phyloP scores from a whole-genome alignment of 2,329 filamentous ascomycete species.

The Diaporthe citrichinensis region DNA sequence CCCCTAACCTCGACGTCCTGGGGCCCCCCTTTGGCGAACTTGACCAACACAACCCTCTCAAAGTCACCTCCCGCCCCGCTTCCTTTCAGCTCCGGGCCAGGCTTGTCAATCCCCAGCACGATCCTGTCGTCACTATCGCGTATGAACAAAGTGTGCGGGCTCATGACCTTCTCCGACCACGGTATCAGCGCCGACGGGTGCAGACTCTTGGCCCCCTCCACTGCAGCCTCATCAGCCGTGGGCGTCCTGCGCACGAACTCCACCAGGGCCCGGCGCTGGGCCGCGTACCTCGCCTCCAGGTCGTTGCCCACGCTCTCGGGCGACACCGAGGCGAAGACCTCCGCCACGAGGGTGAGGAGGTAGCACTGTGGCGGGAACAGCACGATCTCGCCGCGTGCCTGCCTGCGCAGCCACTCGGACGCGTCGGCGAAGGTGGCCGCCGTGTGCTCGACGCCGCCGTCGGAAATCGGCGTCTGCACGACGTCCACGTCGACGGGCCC shows the following conservation, averaged over 20 bases:
- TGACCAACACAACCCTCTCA: constrained; percentile 71
- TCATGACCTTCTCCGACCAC: constrained; percentile 75
- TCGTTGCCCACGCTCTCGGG: constrained; percentile 45
- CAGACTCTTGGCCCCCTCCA: constrained; percentile 51
- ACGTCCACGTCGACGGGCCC: constrained; percentile 61
- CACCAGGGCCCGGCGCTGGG: constrained; percentile 67
- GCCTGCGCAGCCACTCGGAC: constrained; percentile 76
- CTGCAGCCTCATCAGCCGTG: constrained; percentile 46
- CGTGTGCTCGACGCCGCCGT: constrained; percentile 73
- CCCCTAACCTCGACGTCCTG: constrained; percentile 66
- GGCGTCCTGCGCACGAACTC: constrained; percentile 64
- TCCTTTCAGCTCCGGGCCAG: constrained; percentile 67
- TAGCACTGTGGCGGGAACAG: constrained; percentile 93
- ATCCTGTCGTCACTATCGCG: constrained; percentile 60
- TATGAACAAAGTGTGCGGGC: constrained; percentile 64
- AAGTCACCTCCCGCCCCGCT: constrained; percentile 67
- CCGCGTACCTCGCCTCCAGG: constrained; percentile 53
- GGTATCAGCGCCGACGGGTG: constrained; percentile 62
- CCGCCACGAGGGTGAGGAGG: constrained; percentile 72
- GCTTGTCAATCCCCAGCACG: constrained; percentile 70
- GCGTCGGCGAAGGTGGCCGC: constrained; percentile 84
- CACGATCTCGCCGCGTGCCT: constrained; percentile 77
- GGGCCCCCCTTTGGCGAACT: constrained; percentile 66
- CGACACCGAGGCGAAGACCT: constrained; percentile 61
- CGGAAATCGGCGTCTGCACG: constrained; percentile 78